These are phyloP conservation scores for Botrytis tulipae DNA, from an alignment of 2,329 filamentous ascomycete species.

Conservation along the genomic window DNA sequence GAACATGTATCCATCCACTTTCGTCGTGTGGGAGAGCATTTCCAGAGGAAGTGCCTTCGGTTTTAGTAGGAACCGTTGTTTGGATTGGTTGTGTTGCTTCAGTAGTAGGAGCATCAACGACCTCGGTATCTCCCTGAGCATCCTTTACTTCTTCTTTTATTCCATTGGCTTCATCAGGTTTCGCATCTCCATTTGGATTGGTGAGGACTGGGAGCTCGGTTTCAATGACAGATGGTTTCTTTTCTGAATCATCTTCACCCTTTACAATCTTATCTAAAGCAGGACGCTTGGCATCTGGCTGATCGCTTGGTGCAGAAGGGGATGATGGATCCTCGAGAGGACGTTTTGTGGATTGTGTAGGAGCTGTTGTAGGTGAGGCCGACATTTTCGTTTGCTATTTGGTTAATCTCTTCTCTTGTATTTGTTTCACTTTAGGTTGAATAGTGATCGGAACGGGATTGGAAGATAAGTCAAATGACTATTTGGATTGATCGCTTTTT, in stretches of 20 bases:
- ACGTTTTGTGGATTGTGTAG: slow-evolving; percentile 77
- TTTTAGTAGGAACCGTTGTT: slow-evolving; percentile 44
- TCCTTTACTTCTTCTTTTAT: slow-evolving; percentile 53
- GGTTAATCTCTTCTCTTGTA: slow-evolving; percentile 37
- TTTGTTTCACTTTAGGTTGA: slow-evolving; percentile 34
- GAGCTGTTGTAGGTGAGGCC: slow-evolving; percentile 60
- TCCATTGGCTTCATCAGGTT: slow-evolving; percentile 43
- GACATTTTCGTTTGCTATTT: slow-evolving; percentile 62
- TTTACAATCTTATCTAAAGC: slow-evolving; percentile 90
- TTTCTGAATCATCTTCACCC: slow-evolving; percentile 52
- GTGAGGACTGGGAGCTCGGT: slow-evolving; percentile 45
- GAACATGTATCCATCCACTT: slow-evolving; percentile 93
- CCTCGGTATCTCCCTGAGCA: slow-evolving; percentile 65
- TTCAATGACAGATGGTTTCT: slow-evolving; percentile 33
- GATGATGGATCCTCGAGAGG: slow-evolving; percentile 97
- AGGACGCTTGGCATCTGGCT: slow-evolving; percentile 94
- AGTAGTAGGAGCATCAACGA: slow-evolving; percentile 51
- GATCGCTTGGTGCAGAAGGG: slow-evolving; percentile 84
- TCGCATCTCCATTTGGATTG: slow-evolving; percentile 45
- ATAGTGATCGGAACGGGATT: slow-evolving; percentile 44
- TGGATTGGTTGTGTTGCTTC: slow-evolving; percentile 51
- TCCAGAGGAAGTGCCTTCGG: slow-evolving; percentile 31
- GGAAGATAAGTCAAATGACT: slow-evolving; percentile 47
- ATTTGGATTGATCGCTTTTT: slow-evolving; percentile 52
- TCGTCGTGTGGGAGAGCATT: slow-evolving; percentile 72